phyloP scores from a whole-genome alignment of 352 stramenopile species.

The Halophytophthora polymorphica region DNA sequence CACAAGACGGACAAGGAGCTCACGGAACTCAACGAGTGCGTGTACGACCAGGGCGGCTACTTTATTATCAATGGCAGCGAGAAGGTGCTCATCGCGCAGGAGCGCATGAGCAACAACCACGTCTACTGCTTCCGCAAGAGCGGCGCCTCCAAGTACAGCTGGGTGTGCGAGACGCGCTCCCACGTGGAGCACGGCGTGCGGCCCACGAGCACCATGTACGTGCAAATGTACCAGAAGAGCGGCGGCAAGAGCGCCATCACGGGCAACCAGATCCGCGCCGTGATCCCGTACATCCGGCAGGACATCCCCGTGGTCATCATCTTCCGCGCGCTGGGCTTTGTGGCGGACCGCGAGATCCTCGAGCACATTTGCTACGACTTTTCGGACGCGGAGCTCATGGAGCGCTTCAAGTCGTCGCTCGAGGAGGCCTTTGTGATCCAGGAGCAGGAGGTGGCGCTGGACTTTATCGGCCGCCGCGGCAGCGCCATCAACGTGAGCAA shows the following conservation, averaged over 20 bases:
- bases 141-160: constrained; percentile 94
- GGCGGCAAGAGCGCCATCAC: constrained; percentile 93
- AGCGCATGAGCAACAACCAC: constrained; percentile 99
- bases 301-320: constrained; percentile 99
- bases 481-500: constrained; percentile 95
- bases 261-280: constrained; percentile 97
- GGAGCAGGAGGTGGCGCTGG: constrained; percentile 95
- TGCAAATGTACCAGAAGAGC: constrained; percentile 99
- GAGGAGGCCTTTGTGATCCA: constrained; percentile 99
- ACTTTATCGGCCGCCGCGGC: constrained; percentile 98
- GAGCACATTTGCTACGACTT: constrained; percentile 99
- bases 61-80: constrained; percentile 99
- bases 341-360: constrained; percentile 97
- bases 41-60: constrained; percentile 99
- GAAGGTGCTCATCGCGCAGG: constrained; percentile 99
- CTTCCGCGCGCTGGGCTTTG: constrained; percentile 96
- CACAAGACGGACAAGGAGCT: constrained; percentile 92
- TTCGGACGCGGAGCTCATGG: constrained; percentile 98
- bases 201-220: constrained; percentile 96
- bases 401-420: constrained; percentile 97
- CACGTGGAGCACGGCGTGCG: constrained; percentile 95
- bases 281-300: constrained; percentile 97
- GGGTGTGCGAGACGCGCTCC: constrained; percentile 96
- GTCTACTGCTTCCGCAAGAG: constrained; percentile 99
- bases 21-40: constrained; percentile 96